Percentiles rank a stretch among this genome's conserved stretches.
Evolutionary conservation across 169 alveolate species (phyloP).

Genomic region (Cryptosporidium canis): DNA sequence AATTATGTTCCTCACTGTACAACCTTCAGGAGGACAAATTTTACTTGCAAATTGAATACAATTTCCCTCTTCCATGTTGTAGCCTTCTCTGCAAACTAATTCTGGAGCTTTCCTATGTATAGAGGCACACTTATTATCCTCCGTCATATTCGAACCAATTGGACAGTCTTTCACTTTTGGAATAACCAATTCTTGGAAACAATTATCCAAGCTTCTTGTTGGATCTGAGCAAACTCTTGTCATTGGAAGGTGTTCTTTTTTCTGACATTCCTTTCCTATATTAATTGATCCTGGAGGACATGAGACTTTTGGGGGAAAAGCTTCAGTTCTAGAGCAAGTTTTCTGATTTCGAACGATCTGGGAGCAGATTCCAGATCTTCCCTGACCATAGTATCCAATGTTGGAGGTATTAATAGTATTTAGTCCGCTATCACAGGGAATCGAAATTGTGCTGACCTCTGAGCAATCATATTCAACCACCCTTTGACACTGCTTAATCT

Average conservation of each 20-base stretch:
- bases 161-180: slow-evolving; percentile 30
- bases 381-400: not conserved
- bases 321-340: slow-evolving; percentile 65
- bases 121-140: slow-evolving; percentile 37
- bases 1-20: slow-evolving; percentile 12
- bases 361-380: slow-evolving; percentile 11
- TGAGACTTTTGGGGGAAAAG: slow-evolving; percentile 49
- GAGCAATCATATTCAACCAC: slow-evolving; percentile 66
- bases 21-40: slow-evolving; percentile 59
- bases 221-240: slow-evolving; percentile 38
- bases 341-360: slow-evolving; percentile 31
- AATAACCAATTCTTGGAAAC: slow-evolving; percentile 5
- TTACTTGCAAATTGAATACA: slow-evolving; percentile 22
- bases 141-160: not conserved
- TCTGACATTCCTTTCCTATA: slow-evolving; percentile 55
- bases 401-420: not conserved
- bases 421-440: slow-evolving; percentile 9
- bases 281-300: slow-evolving; percentile 46
- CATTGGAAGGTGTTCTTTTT: slow-evolving; percentile 44
- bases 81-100: slow-evolving; percentile 38
- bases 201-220: not conserved
- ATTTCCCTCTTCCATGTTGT: slow-evolving; percentile 47
- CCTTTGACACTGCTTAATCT: slow-evolving; percentile 43
- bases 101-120: slow-evolving; percentile 20
- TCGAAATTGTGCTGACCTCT: slow-evolving; percentile 16